phyloP scores from a whole-genome alignment of 1,139 yeast species.

The Taphrina confusa region DNA sequence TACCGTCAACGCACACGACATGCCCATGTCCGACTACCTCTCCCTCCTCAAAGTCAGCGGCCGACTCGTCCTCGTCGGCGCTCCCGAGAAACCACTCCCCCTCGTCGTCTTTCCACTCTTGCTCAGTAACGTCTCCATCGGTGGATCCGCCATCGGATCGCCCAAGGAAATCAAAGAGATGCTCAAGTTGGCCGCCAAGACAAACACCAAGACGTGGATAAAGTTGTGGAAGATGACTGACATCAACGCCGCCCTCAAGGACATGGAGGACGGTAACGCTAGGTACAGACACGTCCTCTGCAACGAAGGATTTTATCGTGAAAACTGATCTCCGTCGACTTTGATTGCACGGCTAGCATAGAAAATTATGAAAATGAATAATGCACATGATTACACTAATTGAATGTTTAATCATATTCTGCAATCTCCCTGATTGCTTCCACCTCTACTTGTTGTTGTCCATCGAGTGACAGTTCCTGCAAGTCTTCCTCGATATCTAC shows the following conservation, averaged over 20 bases:
- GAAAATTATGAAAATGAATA: background rate
- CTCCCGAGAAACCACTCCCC: conserved; percentile 36
- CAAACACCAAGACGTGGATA: conserved; percentile 60
- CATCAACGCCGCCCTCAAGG: conserved; percentile 41
- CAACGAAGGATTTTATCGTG: conserved; percentile 5
- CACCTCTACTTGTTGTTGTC: conserved; percentile 15
- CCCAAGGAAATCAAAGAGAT: conserved; percentile 59
- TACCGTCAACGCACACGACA: conserved; percentile 47
- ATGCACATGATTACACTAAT: background rate
- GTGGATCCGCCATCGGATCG: conserved; percentile 49
- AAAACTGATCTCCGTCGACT: background rate
- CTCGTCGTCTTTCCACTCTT: conserved; percentile 36
- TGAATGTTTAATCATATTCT: conserved; percentile 6
- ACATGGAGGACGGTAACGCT: conserved; percentile 35
- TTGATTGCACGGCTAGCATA: background rate
- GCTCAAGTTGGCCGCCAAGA: conserved; percentile 57
- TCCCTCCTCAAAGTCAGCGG: conserved; percentile 37
- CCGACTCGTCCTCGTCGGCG: conserved; percentile 37
- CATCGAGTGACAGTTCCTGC: conserved; percentile 19
- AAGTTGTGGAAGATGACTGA: conserved; percentile 59
- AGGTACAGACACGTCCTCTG: conserved; percentile 29
- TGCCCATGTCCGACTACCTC: conserved; percentile 47
- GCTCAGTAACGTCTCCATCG: conserved; percentile 33
- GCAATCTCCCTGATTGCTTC: conserved; percentile 23
- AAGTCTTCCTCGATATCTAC: conserved; percentile 58